Percentiles rank a stretch among this genome's conserved stretches.
These are phyloP conservation scores for Paraphoma sp. DNA, from an alignment of 2,329 filamentous ascomycete species.

Conservation along the genomic window DNA sequence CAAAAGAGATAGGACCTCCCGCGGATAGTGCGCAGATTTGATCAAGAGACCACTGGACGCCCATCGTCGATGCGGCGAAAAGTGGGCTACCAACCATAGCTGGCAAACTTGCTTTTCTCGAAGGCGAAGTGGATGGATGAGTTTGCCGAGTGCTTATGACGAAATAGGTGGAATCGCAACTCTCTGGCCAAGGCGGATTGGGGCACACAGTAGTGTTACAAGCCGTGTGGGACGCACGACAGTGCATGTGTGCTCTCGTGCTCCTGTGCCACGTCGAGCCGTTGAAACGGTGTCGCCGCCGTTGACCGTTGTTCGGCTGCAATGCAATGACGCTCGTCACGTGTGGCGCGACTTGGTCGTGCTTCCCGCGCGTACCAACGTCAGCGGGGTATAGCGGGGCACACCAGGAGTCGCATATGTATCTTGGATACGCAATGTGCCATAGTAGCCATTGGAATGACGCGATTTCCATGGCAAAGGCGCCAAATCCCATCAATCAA, in stretches of 20 bases:
- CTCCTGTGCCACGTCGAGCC: slow-evolving; percentile 15
- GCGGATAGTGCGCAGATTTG: not conserved
- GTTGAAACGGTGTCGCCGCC: not conserved
- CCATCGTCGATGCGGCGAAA: slow-evolving; percentile 6
- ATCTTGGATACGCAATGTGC: slow-evolving; percentile 15
- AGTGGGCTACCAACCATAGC: not conserved
- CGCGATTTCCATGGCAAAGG: slow-evolving; percentile 29
- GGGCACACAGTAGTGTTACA: not conserved
- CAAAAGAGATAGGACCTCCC: not conserved
- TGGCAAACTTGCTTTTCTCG: slow-evolving; percentile 1
- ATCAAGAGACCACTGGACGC: not conserved
- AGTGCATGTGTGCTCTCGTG: slow-evolving; percentile 8
- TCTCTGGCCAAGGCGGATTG: not conserved
- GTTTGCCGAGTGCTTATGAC: slow-evolving; percentile 6
- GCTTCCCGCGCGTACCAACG: slow-evolving; percentile 10
- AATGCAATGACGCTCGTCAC: slow-evolving; percentile 22
- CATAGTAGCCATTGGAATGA: slow-evolving; percentile 19
- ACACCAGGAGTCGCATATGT: not conserved
- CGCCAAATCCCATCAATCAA: slow-evolving; percentile 27
- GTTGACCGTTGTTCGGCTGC: not conserved
- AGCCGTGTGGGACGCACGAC: too few species aligned
- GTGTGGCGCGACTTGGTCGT: slow-evolving; percentile 22
- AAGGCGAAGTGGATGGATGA: not conserved
- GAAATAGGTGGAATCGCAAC: not conserved
- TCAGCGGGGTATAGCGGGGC: slow-evolving; percentile 23